These are phyloP conservation scores for Botrytis sinoallii DNA, from an alignment of 2,329 filamentous ascomycete species.

Conservation along the genomic window DNA sequence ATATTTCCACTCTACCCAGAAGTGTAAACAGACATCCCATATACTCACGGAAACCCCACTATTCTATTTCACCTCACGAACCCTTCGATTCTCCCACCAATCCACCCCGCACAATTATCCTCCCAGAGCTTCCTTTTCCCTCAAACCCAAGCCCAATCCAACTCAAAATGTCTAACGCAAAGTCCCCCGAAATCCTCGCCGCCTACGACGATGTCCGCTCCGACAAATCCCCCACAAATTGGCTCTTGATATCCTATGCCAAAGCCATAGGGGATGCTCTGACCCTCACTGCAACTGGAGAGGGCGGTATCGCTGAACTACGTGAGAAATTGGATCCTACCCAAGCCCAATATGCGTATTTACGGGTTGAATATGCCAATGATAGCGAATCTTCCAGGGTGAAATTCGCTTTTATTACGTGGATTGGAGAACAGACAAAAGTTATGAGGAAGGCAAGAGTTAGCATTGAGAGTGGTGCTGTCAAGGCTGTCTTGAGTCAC, in stretches of 20 bases:
- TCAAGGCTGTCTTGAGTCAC: conserved; percentile 62
- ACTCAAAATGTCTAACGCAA: conserved; percentile 51
- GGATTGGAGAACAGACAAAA: conserved; percentile 63
- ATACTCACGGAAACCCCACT: not conserved
- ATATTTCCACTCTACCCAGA: not conserved
- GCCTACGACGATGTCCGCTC: conserved; percentile 66
- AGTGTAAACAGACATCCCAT: not conserved
- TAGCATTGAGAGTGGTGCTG: conserved; percentile 62
- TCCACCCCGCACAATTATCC: conserved; percentile 1
- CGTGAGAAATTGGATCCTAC: conserved; percentile 49
- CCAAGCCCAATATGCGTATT: conserved; percentile 39
- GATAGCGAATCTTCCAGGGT: conserved; percentile 66
- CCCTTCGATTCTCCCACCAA: not conserved
- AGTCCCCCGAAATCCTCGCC: conserved; percentile 56
- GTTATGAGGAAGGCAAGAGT: conserved; percentile 70
- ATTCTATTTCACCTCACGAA: not conserved
- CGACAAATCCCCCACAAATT: conserved; percentile 64
- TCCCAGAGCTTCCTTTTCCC: not conserved
- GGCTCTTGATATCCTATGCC: conserved; percentile 64
- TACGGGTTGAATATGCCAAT: conserved; percentile 66
- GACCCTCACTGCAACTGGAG: conserved; percentile 54
- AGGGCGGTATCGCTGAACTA: conserved; percentile 59
- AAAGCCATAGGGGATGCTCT: conserved; percentile 55
- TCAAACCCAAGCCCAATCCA: not conserved
- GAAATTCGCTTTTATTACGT: conserved; percentile 66